Percentiles rank a stretch among this genome's conserved stretches.
These are phyloP conservation scores for Chaetomium sp. DNA, from an alignment of 2,329 filamentous ascomycete genomes.

Conservation along the genomic window DNA sequence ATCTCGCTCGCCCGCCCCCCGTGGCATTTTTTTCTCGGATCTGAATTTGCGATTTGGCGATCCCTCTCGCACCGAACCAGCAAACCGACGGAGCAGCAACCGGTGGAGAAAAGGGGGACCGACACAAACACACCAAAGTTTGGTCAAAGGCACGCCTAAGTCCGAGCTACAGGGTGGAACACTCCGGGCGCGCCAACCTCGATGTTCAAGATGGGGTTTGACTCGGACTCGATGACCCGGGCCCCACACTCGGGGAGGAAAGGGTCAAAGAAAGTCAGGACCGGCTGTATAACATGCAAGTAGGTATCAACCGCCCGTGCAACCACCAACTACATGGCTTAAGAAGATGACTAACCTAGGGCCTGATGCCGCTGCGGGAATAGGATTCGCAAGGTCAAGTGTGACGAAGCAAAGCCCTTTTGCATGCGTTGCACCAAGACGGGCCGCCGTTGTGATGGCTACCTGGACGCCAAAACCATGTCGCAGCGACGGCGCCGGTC, in stretches of 20 bases:
- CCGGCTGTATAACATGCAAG: slow-evolving; percentile 52
- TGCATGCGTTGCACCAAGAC: slow-evolving; percentile 49
- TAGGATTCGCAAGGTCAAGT: slow-evolving; percentile 51
- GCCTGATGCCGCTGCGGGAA: not conserved
- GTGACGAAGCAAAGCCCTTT: slow-evolving; percentile 47
- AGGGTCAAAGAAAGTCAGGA: slow-evolving; percentile 41
- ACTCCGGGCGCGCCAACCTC: not conserved
- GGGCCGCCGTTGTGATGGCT: slow-evolving; percentile 52
- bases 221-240: slow-evolving; percentile 16
- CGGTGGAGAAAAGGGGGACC: not conserved
- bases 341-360: slow-evolving; percentile 12
- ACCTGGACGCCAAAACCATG: slow-evolving; percentile 30
- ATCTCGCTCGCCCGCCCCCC: not conserved
- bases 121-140: too few species aligned
- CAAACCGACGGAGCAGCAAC: not conserved
- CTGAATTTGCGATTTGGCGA: not conserved
- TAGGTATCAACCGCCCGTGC: slow-evolving; percentile 28
- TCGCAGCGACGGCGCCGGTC: slow-evolving; percentile 23
- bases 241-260: slow-evolving; percentile 27
- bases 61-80: not conserved
- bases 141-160: not conserved
- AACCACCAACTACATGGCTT: not conserved
- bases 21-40: not conserved
- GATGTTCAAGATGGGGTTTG: slow-evolving; percentile 14
- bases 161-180: not conserved